These are phyloP conservation scores for Triticum turgidum DNA, from an alignment of 176 grass and related monocot species.

Conservation along the genomic window DNA sequence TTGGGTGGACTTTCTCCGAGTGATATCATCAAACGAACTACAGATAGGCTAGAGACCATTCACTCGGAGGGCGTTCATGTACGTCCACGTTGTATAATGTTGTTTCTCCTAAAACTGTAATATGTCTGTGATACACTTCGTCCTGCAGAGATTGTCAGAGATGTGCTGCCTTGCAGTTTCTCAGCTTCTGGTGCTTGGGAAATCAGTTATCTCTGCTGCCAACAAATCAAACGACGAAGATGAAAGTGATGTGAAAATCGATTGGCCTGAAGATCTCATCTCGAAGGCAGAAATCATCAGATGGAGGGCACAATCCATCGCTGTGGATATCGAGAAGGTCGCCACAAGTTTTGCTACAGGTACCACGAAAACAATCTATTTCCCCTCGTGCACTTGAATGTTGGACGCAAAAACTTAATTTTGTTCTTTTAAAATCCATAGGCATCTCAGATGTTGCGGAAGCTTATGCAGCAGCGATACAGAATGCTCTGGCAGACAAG, in stretches of 20 bases:
- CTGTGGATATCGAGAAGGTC: constrained; percentile 72
- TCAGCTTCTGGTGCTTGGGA: constrained; percentile 83
- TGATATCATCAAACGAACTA: constrained; percentile 89
- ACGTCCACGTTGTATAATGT: constrained; percentile 34
- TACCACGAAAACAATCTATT: constrained; percentile 1
- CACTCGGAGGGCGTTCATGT: constrained; percentile 98
- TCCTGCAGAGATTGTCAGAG: constrained; percentile 86
- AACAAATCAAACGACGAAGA: constrained; percentile 69
- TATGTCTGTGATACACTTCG: constrained; percentile 17
- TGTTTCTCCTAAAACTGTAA: constrained; percentile 28
- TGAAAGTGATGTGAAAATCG: constrained; percentile 60
- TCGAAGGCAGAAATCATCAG: constrained; percentile 92
- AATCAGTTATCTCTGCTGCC: constrained; percentile 69
- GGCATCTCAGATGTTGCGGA: constrained; percentile 91
- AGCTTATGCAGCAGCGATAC: constrained; percentile 61
- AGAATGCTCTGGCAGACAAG: constrained; percentile 45
- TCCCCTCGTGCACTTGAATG: not conserved
- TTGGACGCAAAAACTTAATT: constrained; percentile 12
- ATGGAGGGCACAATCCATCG: constrained; percentile 77
- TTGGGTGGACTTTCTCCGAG: constrained; percentile 80
- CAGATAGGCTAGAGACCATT: constrained; percentile 82
- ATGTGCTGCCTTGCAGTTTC: constrained; percentile 91
- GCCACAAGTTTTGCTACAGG: constrained; percentile 85
- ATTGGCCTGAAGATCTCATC: constrained; percentile 86
- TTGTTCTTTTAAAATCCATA: not conserved